Conservation (phyloP, 495 filamentous ascomycete species). For the Talaromyces nanjingensis region DNA sequence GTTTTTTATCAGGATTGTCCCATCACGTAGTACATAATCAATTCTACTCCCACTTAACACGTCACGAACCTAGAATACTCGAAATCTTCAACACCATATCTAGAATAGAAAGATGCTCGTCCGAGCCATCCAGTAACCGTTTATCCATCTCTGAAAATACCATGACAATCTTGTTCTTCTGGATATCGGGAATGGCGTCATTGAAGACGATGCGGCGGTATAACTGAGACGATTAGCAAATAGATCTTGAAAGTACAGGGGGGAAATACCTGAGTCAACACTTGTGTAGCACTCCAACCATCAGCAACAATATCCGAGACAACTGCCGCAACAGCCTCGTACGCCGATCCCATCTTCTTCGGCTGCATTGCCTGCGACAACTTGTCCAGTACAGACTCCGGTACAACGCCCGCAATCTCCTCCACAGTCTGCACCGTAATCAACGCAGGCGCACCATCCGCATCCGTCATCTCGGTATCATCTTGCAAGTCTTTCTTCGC, state of each 20-base stretch:
- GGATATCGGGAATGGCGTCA: constrained; percentile 69
- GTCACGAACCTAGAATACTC: constrained; percentile 50
- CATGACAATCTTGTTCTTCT: constrained; percentile 86
- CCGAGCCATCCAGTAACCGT: constrained; percentile 91
- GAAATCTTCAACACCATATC: constrained; percentile 78
- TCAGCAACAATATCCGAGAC: constrained; percentile 90
- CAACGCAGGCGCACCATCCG: constrained; percentile 20
- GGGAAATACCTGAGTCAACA: constrained; percentile 73
- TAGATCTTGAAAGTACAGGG: too few relatives aligned
- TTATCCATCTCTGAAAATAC: constrained; percentile 92
- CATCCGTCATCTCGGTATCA: constrained; percentile 44
- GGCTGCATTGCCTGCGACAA: constrained; percentile 76
- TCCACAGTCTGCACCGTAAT: constrained; percentile 77
- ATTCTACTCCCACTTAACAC: neutral
- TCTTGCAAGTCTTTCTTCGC: constrained; percentile 35
- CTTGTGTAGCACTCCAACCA: constrained; percentile 94
- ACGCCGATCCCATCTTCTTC: constrained; percentile 53
- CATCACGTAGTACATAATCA: neutral
- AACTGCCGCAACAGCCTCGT: constrained; percentile 65
- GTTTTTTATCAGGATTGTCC: neutral
- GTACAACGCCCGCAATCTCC: constrained; percentile 95
- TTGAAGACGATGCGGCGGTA: constrained; percentile 79
- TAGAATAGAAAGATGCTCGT: constrained; percentile 87
- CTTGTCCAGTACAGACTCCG: constrained; percentile 58
- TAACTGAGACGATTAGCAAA: constrained; percentile 43